Conservation (phyloP, 345 rosid species). For the Sisymbrium altissimum region DNA sequence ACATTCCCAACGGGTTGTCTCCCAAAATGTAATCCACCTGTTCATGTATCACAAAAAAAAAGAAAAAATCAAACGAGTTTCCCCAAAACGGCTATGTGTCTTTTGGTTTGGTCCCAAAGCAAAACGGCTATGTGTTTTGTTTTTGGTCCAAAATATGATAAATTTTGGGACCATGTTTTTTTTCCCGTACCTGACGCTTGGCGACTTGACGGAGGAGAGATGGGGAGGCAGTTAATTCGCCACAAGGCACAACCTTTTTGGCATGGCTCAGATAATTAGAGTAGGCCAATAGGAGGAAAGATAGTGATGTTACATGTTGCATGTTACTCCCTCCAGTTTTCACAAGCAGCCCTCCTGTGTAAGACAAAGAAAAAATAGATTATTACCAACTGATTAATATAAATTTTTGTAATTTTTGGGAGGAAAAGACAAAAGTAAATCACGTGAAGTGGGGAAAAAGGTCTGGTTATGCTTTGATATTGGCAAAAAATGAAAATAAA, state of each 20-base stretch:
- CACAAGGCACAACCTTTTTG: constrained; percentile 58
- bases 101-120: not conserved
- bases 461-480: not conserved
- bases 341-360: constrained; percentile 75
- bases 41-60: not conserved
- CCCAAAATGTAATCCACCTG: constrained; percentile 97
- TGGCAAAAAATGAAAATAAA: not conserved
- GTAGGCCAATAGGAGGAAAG: constrained; percentile 82
- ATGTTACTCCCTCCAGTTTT: constrained; percentile 94
- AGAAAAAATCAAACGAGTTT: not conserved
- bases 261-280: constrained; percentile 79
- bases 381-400: not conserved
- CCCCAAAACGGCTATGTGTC: constrained; percentile 11
- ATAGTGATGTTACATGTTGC: constrained; percentile 90
- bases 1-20: constrained; percentile 77
- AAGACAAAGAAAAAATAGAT: not conserved
- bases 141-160: not conserved
- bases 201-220: constrained; percentile 56
- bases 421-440: constrained; percentile 28
- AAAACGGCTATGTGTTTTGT: constrained; percentile 22
- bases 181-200: constrained; percentile 48
- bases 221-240: constrained; percentile 50
- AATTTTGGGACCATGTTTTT: constrained; percentile 13
- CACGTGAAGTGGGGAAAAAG: constrained; percentile 27
- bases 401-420: not conserved